phyloP scores from a whole-genome alignment of 2,329 filamentous ascomycete genomes.

The Volutella citrinella region DNA sequence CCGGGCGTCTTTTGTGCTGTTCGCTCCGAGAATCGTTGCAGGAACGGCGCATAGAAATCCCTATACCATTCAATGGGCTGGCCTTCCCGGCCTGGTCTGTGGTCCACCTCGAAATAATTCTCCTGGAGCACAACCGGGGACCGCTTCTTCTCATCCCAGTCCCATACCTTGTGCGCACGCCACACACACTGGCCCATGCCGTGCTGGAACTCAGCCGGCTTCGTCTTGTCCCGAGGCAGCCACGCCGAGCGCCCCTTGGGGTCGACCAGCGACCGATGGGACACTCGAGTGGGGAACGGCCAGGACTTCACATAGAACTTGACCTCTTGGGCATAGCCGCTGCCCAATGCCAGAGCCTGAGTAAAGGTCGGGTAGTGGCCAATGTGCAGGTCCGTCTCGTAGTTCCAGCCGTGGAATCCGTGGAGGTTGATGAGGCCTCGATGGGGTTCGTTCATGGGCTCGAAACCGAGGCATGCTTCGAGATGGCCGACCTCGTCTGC shows the following conservation, averaged over 20 bases:
- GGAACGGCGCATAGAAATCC: slow-evolving; percentile 40
- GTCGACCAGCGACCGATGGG: slow-evolving; percentile 33
- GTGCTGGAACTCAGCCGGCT: slow-evolving; percentile 5
- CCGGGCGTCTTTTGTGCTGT: slow-evolving; percentile 27
- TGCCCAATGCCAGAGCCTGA: slow-evolving; percentile 39
- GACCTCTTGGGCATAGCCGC: slow-evolving; percentile 35
- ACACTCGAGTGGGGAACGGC: slow-evolving; percentile 38
- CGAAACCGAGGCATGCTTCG: slow-evolving; percentile 37
- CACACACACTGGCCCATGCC: slow-evolving; percentile 37
- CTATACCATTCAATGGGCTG: slow-evolving; percentile 38
- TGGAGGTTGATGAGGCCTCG: slow-evolving; percentile 39
- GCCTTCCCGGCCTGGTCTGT: slow-evolving; percentile 34
- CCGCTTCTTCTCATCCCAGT: slow-evolving; percentile 31
- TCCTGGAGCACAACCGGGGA: slow-evolving; percentile 23
- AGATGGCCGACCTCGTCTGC: slow-evolving; percentile 30
- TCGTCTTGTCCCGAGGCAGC: slow-evolving; percentile 21
- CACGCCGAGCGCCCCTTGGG: slow-evolving; percentile 35
- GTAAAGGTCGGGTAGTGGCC: slow-evolving; percentile 37
- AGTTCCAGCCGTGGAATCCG: slow-evolving; percentile 38
- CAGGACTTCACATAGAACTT: slow-evolving; percentile 40
- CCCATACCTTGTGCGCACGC: slow-evolving; percentile 37
- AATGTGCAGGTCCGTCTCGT: slow-evolving; percentile 41
- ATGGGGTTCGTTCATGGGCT: slow-evolving; percentile 42
- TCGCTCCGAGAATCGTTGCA: slow-evolving; percentile 33
- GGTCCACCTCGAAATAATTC: slow-evolving; percentile 37